phyloP scores from a whole-genome alignment of 371 early-diverging fungal species.

The Amoeboaphelidium protococcarum region DNA sequence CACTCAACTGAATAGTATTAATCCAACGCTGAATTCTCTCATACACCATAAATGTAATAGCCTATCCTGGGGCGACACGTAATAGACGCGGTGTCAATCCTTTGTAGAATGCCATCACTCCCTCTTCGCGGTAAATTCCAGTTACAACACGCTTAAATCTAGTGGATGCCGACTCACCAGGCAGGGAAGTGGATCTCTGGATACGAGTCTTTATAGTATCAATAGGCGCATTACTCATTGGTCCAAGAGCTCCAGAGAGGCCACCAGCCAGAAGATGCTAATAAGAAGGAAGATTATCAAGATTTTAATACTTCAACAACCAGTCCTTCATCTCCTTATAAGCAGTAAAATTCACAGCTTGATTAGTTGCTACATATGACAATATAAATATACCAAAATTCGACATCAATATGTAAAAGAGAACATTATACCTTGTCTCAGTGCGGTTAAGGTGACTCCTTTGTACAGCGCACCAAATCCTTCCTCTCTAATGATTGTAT shows the following conservation, averaged over 20 bases:
- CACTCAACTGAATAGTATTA: slow-evolving; percentile 8
- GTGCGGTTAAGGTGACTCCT: slow-evolving; percentile 75
- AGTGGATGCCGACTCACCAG: slow-evolving; percentile 42
- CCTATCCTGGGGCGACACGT: slow-evolving; percentile 34
- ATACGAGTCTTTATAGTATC: slow-evolving; percentile 96
- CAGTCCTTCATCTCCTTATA: slow-evolving; percentile 71
- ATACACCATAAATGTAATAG: slow-evolving; percentile 31
- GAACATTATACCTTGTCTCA: slow-evolving; percentile 44
- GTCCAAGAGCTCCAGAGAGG: slow-evolving; percentile 58
- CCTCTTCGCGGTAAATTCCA: slow-evolving; percentile 46
- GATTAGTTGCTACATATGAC: slow-evolving; percentile 53
- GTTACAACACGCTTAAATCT: slow-evolving; percentile 46
- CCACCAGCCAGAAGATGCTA: slow-evolving; percentile 73
- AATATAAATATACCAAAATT: neutral
- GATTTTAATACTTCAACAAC: slow-evolving; percentile 24
- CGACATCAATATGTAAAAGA: neutral
- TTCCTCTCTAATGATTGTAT: slow-evolving; percentile 72
- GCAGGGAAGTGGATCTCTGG: slow-evolving; percentile 39
- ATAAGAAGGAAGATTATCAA: slow-evolving; percentile 66
- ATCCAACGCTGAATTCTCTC: slow-evolving; percentile 13
- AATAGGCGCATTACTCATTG: slow-evolving; percentile 83
- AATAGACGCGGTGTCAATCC: slow-evolving; percentile 79
- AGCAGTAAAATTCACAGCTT: slow-evolving; percentile 92
- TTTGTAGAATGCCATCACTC: slow-evolving; percentile 75
- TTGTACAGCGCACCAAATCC: slow-evolving; percentile 73